Base-by-base conservation (phyloP, 2,329 filamentous ascomycete species). In the Stemphylium beticola region DNA sequence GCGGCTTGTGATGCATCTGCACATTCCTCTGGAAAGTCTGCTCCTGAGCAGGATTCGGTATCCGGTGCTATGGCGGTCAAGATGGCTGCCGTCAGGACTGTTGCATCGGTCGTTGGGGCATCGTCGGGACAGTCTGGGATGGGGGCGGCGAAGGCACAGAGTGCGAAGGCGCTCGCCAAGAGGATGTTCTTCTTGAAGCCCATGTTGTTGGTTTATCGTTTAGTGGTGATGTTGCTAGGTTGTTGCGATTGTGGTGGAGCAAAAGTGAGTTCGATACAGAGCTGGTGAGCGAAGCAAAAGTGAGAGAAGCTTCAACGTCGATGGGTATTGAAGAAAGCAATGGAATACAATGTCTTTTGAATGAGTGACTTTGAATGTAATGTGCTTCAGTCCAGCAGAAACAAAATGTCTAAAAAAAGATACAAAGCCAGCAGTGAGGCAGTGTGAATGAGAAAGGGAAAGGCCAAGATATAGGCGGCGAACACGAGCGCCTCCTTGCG, bases 1-100 rank as follows among this genome's bases (percentile, higher is more conserved):
- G 84, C 87, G 2, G 87, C 88, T 64, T 85, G 78, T 7, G 73
- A 73, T n/a, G 88, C 85, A 2, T 68, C 63, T 12, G 62, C 66
- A 76, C 91, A 93, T 65, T 92, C 86, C 14, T 74, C 77, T 12
- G 79, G 69, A 37, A 75, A 78, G 1, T 74, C 53, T 2, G 79
- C 73, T 34, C 74, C 72, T 41, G 74, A 74, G 77, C 89, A 91
- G 9, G 76, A 71, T 15, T 72, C 69, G 1, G 87, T 85, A 2
- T 64, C 70, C 3, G 88, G 85, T n/a, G 84, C 82, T 69, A 91
- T 85, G 45, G 74, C 51, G 56, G 72, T 69, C 65, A 89, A 76
- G 14, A 56, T 55, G 2, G 57, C 61, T 38, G 67, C 66, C 3
- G 69, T 71, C 14, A 74, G 36, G 40, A 15, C 43, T 34, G 22